These are phyloP conservation scores for Xylaria grammica DNA, from an alignment of 495 filamentous ascomycete species.

Conservation along the genomic window DNA sequence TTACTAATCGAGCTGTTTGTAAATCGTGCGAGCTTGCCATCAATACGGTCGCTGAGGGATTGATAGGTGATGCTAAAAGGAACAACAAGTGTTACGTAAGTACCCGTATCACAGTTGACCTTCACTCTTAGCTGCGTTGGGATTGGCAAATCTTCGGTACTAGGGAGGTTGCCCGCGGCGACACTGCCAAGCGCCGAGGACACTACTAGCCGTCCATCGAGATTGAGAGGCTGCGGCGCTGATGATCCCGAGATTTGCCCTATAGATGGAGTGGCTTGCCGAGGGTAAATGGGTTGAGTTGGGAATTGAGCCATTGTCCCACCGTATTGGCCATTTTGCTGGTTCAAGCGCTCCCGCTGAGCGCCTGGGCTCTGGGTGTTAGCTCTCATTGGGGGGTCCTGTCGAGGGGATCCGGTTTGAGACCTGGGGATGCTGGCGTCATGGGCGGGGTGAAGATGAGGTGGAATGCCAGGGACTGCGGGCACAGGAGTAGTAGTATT, in stretches of 20 bases:
- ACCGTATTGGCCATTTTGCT: slow-evolving; percentile 38
- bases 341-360: slow-evolving; percentile 49
- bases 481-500: slow-evolving; percentile 45
- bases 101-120: slow-evolving; percentile 80
- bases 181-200: slow-evolving; percentile 41
- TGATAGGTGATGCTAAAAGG: slow-evolving; percentile 92
- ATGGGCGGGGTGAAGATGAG: slow-evolving; percentile 60
- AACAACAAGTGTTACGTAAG: slow-evolving; percentile 89
- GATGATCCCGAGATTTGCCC: slow-evolving; percentile 2
- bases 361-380: slow-evolving; percentile 58
- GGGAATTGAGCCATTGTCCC: slow-evolving; percentile 55
- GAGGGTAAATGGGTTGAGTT: slow-evolving; percentile 49
- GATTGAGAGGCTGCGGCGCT: slow-evolving; percentile 36
- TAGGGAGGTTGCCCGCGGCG: slow-evolving; percentile 41
- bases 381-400: slow-evolving; percentile 55
- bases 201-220: slow-evolving; percentile 37
- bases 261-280: slow-evolving; percentile 46
- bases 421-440: slow-evolving; percentile 60
- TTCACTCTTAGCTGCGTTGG: slow-evolving; percentile 92
- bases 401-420: slow-evolving; percentile 57
- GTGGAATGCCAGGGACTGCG: slow-evolving; percentile 62
- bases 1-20: slow-evolving; percentile 79
- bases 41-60: slow-evolving; percentile 93
- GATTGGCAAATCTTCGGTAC: slow-evolving; percentile 61
- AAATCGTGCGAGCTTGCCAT: slow-evolving; percentile 85